These are phyloP conservation scores for Cutaneotrichosporon arboriforme DNA, from an alignment of 1,284 basidiomycete genomes.

Conservation along the genomic window DNA sequence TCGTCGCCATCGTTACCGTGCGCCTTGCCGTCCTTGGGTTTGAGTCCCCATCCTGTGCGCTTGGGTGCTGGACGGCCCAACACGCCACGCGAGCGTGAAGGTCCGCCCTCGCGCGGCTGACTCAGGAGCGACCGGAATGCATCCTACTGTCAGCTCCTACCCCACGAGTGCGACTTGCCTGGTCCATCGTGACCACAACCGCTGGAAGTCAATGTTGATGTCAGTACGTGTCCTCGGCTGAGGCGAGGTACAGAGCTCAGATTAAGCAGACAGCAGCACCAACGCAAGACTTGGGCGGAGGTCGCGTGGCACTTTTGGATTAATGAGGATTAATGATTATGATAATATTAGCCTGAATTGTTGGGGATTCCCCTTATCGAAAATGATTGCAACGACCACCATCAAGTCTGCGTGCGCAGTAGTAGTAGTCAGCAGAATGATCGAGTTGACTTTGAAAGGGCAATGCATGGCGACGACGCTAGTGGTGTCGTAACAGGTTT, in stretches of 20 bases:
- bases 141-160: conserved; percentile 23
- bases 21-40: conserved; percentile 25
- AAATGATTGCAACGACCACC: too few species aligned
- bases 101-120: conserved; percentile 25
- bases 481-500: too few species aligned
- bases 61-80: conserved; percentile 33
- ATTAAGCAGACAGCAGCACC: neutral
- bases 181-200: conserved; percentile 24
- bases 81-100: conserved; percentile 20
- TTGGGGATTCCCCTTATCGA: too few species aligned
- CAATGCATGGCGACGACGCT: too few species aligned
- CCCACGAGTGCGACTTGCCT: conserved; percentile 19
- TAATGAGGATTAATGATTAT: neutral
- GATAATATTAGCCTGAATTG: neutral
- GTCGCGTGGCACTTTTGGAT: conserved; percentile 1
- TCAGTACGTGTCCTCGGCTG: neutral
- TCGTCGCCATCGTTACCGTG: neutral
- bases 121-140: conserved; percentile 41
- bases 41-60: conserved; percentile 33
- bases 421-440: too few species aligned
- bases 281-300: too few species aligned
- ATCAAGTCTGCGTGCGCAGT: too few species aligned
- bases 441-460: too few species aligned
- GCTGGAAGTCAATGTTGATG: neutral
- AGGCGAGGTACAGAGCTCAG: neutral